Evolutionary conservation across 805 yeast species (phyloP).

Genomic region (Schwanniomyces polymorphus): DNA sequence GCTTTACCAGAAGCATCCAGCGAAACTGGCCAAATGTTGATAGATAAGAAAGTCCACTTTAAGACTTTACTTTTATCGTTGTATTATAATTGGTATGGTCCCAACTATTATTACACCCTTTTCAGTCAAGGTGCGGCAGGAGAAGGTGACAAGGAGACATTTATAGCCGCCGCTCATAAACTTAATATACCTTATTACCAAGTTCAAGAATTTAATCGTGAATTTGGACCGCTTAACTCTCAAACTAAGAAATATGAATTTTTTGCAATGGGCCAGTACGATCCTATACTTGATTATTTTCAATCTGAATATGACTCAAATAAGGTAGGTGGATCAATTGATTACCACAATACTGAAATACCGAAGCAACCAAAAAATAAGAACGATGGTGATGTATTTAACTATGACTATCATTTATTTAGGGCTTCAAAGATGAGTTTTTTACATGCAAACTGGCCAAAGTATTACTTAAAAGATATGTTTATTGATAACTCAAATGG

Average conservation of each 20-base stretch:
- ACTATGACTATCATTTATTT: slow-evolving; percentile 30
- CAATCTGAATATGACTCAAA: slow-evolving; percentile 13
- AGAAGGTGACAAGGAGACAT: slow-evolving; percentile 44
- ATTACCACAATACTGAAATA: slow-evolving; percentile 11
- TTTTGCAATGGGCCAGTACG: slow-evolving; percentile 39
- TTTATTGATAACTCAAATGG: slow-evolving; percentile 23
- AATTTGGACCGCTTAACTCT: slow-evolving; percentile 32
- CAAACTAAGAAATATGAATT: slow-evolving; percentile 22
- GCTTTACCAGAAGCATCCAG: slow-evolving; percentile 37
- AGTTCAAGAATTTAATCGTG: slow-evolving; percentile 35
- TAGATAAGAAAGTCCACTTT: slow-evolving; percentile 31
- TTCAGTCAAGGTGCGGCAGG: slow-evolving; percentile 44
- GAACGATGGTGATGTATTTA: slow-evolving; percentile 18
- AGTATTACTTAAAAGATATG: slow-evolving; percentile 23
- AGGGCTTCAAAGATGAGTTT: slow-evolving; percentile 26
- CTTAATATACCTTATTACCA: slow-evolving; percentile 36
- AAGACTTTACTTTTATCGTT: slow-evolving; percentile 31
- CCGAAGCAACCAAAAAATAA: slow-evolving; percentile 21
- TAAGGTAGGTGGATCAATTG: slow-evolving; percentile 6
- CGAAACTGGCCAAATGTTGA: slow-evolving; percentile 41
- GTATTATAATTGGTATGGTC: slow-evolving; percentile 40
- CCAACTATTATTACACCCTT: slow-evolving; percentile 35
- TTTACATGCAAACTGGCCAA: slow-evolving; percentile 42
- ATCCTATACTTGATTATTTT: slow-evolving; percentile 31
- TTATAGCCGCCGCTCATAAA: slow-evolving; percentile 42